Conservation (phyloP, 1,139 yeast species). For the Yamadazyma mexicana region DNA sequence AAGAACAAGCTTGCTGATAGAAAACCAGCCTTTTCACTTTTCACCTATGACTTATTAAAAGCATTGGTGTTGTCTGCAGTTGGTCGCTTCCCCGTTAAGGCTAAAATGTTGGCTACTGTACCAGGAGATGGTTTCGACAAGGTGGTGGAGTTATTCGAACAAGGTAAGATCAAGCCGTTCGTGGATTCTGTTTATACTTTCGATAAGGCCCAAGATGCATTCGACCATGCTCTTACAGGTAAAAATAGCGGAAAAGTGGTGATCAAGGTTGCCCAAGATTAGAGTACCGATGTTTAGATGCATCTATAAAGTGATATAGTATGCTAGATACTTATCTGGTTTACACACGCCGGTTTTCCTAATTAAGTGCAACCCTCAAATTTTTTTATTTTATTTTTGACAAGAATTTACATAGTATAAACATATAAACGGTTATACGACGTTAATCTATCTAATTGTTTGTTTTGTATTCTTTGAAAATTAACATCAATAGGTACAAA, state of each 20-base stretch:
- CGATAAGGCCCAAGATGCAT: constrained; percentile 50
- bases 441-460: background rate
- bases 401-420: constrained; percentile 2
- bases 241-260: constrained; percentile 67
- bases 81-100: constrained; percentile 16
- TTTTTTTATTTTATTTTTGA: constrained; percentile 1
- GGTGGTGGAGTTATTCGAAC: constrained; percentile 32
- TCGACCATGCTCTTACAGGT: constrained; percentile 44
- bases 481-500: constrained; percentile 6
- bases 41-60: constrained; percentile 7
- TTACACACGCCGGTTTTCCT: background rate
- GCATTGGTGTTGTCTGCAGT: constrained; percentile 4
- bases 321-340: too few species aligned
- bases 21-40: background rate
- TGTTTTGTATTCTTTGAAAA: constrained; percentile 3
- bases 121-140: constrained; percentile 12
- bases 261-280: constrained; percentile 16
- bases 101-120: constrained; percentile 6
- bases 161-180: constrained; percentile 41
- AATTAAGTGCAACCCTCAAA: constrained; percentile 1
- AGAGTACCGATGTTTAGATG: background rate
- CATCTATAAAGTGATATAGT: too few species aligned
- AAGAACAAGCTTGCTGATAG: constrained; percentile 13
- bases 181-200: constrained; percentile 57
- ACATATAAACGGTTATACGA: constrained; percentile 5